Percentiles rank a stretch among this genome's conserved stretches.
Conservation (phyloP, 257 asterid species). For the Rubia yunnanensis region DNA sequence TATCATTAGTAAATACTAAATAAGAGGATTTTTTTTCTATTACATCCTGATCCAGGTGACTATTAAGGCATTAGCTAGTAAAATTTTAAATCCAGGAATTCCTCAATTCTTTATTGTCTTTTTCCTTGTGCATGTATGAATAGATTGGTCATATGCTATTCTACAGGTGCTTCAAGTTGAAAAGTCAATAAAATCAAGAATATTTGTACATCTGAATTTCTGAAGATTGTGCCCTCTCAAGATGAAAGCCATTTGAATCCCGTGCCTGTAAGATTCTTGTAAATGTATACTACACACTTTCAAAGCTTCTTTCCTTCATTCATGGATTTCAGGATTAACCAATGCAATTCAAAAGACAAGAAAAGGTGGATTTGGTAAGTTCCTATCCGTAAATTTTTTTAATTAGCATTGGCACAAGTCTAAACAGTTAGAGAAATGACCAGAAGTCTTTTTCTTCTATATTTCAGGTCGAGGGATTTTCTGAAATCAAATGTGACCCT, state of each 20-base stretch:
- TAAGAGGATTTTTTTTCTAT: neutral
- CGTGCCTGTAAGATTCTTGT: neutral
- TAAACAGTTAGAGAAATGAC: neutral
- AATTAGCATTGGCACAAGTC: neutral
- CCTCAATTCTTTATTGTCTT: neutral
- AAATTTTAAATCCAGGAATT: neutral
- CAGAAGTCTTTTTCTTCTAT: neutral
- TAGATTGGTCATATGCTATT: neutral
- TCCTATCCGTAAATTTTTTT: neutral
- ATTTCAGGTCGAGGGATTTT: neutral
- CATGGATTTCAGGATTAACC: neutral
- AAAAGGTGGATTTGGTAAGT: too few species aligned
- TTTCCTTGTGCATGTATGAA: neutral
- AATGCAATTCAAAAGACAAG: neutral
- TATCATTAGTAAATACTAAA: neutral
- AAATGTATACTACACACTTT: neutral
- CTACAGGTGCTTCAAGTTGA: neutral
- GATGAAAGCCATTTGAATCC: neutral
- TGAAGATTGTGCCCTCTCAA: neutral
- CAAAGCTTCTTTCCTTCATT: neutral
- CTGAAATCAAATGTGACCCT: neutral
- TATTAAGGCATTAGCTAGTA: neutral
- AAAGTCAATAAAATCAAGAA: neutral
- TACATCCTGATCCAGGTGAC: neutral
- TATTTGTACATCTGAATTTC: neutral